Evolutionary conservation across 2,329 filamentous ascomycete genomes (phyloP).

Genomic region (Penicillium brevicompactum): DNA sequence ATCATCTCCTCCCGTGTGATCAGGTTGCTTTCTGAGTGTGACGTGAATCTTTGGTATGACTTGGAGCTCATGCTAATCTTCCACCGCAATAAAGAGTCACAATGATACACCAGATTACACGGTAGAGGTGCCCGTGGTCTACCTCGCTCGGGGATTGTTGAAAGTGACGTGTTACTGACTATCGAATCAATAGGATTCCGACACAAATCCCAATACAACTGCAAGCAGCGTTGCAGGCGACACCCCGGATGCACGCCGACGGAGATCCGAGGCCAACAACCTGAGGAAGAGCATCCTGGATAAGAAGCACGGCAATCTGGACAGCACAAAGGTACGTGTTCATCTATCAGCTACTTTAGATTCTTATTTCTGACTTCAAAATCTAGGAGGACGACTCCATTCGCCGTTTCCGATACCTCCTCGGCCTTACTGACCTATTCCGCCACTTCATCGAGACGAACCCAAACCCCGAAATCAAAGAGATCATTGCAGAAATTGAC

Average conservation of each 20-base stretch:
- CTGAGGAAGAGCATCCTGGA: conserved; percentile 90
- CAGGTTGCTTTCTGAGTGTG: neutral
- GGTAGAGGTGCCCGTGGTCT: conserved; percentile 36
- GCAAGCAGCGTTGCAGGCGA: conserved; percentile 88
- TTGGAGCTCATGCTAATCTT: conserved; percentile 12
- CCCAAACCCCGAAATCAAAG: conserved; percentile 89
- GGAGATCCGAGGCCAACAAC: conserved; percentile 82
- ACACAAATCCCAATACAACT: conserved; percentile 67
- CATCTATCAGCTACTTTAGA: neutral
- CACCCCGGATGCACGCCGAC: conserved; percentile 74
- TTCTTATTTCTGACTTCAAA: conserved; percentile 14
- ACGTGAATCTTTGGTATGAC: neutral
- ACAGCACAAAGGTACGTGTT: conserved; percentile 79
- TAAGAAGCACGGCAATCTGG: conserved; percentile 89
- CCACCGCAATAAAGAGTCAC: conserved; percentile 41
- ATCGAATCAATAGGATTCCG: conserved; percentile 55
- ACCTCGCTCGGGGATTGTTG: neutral
- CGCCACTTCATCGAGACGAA: conserved; percentile 99
- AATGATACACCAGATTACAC: conserved; percentile 67
- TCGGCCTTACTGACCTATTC: conserved; percentile 94
- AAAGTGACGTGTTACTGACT: neutral
- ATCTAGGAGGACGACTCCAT: conserved; percentile 88
- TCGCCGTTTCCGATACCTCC: conserved; percentile 87
- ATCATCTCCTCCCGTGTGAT: neutral
- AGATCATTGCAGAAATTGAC: conserved; percentile 93